Conservation (phyloP, 2,329 filamentous ascomycete species). For the Fusarium tanahbumbuense region DNA sequence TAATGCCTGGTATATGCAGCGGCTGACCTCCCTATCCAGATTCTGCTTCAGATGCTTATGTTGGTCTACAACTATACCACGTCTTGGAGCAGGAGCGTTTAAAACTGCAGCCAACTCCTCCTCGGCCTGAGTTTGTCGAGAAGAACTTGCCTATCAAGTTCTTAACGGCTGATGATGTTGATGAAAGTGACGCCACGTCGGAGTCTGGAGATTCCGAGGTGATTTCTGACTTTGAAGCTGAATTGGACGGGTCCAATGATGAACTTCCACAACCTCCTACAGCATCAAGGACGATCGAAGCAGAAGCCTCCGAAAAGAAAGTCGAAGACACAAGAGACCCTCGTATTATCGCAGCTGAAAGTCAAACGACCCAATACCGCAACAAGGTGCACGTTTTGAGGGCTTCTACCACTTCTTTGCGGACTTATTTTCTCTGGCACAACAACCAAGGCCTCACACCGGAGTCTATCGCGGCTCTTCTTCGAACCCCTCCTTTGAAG, state of each 20-base stretch:
- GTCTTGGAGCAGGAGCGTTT: slow-evolving; percentile 76
- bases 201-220: slow-evolving; percentile 43
- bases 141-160: slow-evolving; percentile 71
- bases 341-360: slow-evolving; percentile 58
- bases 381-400: slow-evolving; percentile 42
- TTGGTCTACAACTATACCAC: slow-evolving; percentile 77
- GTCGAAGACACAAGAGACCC: slow-evolving; percentile 48
- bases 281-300: not conserved
- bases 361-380: slow-evolving; percentile 53
- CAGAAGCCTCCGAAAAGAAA: not conserved
- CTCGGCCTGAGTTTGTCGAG: slow-evolving; percentile 76
- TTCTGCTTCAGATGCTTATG: slow-evolving; percentile 86
- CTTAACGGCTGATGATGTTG: slow-evolving; percentile 45
- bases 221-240: slow-evolving; percentile 25
- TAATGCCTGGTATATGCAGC: not conserved
- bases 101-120: slow-evolving; percentile 75
- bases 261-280: slow-evolving; percentile 1
- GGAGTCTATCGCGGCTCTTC: slow-evolving; percentile 61
- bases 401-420: slow-evolving; percentile 55
- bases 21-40: slow-evolving; percentile 59
- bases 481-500: slow-evolving; percentile 71
- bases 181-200: slow-evolving; percentile 49
- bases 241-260: not conserved
- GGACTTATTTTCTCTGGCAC: slow-evolving; percentile 75
- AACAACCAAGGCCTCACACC: slow-evolving; percentile 61